phyloP scores from a whole-genome alignment of 202 grass and related monocot genomes.

The Saccharum hybrid region DNA sequence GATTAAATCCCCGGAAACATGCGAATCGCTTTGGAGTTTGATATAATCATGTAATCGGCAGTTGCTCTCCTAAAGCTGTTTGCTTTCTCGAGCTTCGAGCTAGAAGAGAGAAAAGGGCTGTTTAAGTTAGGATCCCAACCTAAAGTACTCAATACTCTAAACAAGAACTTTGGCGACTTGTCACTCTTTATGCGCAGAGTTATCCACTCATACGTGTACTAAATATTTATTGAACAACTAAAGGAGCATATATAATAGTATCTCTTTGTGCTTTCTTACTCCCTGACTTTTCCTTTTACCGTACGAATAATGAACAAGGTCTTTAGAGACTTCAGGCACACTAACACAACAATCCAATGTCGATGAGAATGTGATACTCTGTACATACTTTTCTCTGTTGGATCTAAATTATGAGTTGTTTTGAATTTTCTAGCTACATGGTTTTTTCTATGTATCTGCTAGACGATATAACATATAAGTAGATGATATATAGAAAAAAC shows the following conservation, averaged over 20 bases:
- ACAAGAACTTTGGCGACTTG: slow-evolving; percentile 48
- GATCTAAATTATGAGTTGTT: background rate
- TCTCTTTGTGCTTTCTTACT: slow-evolving; percentile 8
- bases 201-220: slow-evolving; percentile 36
- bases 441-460: no score
- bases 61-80: slow-evolving; percentile 44
- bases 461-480: background rate
- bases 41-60: slow-evolving; percentile 38
- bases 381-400: no score
- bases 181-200: slow-evolving; percentile 2
- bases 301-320: background rate
- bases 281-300: background rate
- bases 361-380: background rate
- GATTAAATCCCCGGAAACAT: slow-evolving; percentile 53
- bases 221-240: background rate
- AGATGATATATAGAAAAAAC: background rate
- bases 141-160: slow-evolving; percentile 40
- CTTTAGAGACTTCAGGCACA: background rate
- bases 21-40: slow-evolving; percentile 43
- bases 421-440: background rate
- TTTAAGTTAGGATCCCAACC: slow-evolving; percentile 53
- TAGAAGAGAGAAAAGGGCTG: background rate
- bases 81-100: slow-evolving; percentile 53
- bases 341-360: background rate
- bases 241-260: background rate